Evolutionary conservation across 2,329 filamentous ascomycete genomes (phyloP), one percentile per base, ranked within the genome.

Genomic region (Bipolaris sorokiniana): DNA sequence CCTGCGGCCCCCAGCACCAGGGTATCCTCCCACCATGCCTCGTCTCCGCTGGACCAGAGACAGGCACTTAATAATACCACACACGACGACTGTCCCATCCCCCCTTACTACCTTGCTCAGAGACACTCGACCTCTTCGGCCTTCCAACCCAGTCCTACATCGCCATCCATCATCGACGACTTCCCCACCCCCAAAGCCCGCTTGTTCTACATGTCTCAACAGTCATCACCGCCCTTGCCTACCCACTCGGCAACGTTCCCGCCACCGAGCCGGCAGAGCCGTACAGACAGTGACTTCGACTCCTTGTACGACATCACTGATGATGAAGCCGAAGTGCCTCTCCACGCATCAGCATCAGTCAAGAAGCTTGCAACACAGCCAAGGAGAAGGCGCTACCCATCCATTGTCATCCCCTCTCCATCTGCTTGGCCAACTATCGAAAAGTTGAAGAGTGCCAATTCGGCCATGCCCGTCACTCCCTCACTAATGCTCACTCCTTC

Each of bases 221-320:
- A 82, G 49, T 79, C 79, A 56, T 84, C 84, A 37, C 69, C 73
- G 31, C 60, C 81, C 77, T 82, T 81, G 67, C 81, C 79, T 81
- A 11, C 60, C 23, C 60, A 64, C 28, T 63, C 69, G 37, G 62
- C 64, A n/a, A 58, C 65, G 15, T 66, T 70, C 44, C 38, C 86
- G 82, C 84, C 61, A 88, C 82, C 86, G 66, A 80, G 84, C 73
- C 88, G 88, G 64, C 85, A 86, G 68, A 82, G 84, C 75, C 89
- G 88, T 64, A 86, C 87, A 66, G 83, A 83, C 61, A 90, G 86
- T 65, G 88, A 91, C 63, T 94, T 94, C 68, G 91, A 96, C 76
- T 91, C 96, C 68, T 80, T 97, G 47, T 97, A 97, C 76, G 90
- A 95, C 76, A 84, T 91, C 40, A 92, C 91, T 15, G 92, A 96